Conservation (phyloP, 2,329 filamentous ascomycete genomes). For the Pseudogymnoascus sp. region DNA sequence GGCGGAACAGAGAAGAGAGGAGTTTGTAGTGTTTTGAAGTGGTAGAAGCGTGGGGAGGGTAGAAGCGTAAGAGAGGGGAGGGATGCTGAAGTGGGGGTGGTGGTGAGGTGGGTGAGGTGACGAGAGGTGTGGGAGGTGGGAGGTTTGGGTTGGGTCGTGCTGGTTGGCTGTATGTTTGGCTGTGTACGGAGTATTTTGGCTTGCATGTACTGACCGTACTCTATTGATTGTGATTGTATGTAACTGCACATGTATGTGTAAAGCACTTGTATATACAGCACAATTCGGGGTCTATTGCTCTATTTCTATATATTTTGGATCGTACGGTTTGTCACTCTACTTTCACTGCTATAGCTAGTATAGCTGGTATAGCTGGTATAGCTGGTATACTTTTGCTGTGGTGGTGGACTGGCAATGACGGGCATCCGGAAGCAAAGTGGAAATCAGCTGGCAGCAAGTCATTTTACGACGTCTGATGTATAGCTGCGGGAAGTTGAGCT, state of each 20-base stretch:
- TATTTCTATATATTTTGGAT: not conserved
- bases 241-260: not conserved
- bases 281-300: not conserved
- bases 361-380: not conserved
- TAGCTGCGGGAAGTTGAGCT: not conserved
- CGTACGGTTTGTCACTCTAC: not conserved
- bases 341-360: not conserved
- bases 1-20: not conserved
- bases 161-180: not conserved
- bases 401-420: not conserved
- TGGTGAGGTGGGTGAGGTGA: not conserved
- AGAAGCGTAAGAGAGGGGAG: constrained; percentile 1
- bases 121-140: constrained; percentile 7
- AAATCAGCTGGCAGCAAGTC: not conserved
- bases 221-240: not conserved
- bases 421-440: not conserved
- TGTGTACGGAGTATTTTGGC: not conserved
- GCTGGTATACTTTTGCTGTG: not conserved
- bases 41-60: not conserved
- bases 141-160: constrained; percentile 8
- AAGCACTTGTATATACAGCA: not conserved
- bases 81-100: constrained; percentile 7
- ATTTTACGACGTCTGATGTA: not conserved
- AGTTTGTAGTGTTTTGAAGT: not conserved
- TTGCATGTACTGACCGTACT: not conserved